Evolutionary conservation across 768 basidiomycete genomes (phyloP), one percentile per base, ranked within the genome.

Genomic region (Lentinula lateritia): DNA sequence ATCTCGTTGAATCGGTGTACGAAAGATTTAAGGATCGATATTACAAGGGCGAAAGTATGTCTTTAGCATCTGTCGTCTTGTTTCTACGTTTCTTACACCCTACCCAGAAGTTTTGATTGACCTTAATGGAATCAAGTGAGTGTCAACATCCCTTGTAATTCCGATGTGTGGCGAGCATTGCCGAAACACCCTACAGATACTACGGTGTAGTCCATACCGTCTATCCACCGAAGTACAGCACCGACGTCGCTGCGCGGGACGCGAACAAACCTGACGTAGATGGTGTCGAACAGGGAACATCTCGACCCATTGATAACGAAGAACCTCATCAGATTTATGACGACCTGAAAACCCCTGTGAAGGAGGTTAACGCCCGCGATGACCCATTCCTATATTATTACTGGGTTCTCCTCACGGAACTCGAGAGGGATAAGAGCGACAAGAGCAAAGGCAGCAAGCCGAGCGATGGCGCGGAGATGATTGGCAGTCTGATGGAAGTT

Each of bases 1-100:
- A 92, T 69, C 80, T 99, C 18, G 94, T 96, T 16, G 97, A 99
- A 72, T 88, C 90, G 54, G 92, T 98, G 42, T 97, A 87, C 69
- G 95, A 98, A 65, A 89, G 97, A 58, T 98, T 94, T 82, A 94
- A 95, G 68, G 92, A 98, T 76, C 85, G 97, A 35, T 99, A 94
- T 74, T 98, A 94, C 74, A 77, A 83, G 46, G 88, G 86, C 66
- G 97, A 99, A 75, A 89, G 94, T 95, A 69, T 63, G 94, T 85
- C 61, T 9, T 36, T 3, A 7, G 16, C 10, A 9, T 13, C 16
- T 10, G 50, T 28, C 16, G 41, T 52, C 1, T 23, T 52, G 12
- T 32, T 35, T 12, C 35, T 18, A 18, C 35, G 50, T 34, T 52
- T 16, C 42, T 43, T 36, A 35, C 46, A 46, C 59, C 61, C 34